Base-by-base conservation (phyloP, 768 basidiomycete genomes). In the Collybia sp. region DNA sequence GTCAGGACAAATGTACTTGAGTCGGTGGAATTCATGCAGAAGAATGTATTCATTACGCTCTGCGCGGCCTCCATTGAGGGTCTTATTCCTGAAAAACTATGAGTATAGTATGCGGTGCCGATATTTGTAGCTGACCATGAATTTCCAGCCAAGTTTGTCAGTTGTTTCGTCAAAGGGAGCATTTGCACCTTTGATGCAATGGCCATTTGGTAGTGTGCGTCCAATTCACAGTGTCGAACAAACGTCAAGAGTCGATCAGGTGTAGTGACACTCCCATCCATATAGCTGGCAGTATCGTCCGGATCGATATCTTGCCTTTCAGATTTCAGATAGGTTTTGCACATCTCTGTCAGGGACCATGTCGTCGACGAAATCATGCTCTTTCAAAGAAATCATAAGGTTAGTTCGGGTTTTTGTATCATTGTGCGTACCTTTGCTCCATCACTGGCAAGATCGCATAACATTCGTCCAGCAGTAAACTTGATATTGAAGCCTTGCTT, bases 41-140 rank as follows among this genome's bases (percentile, higher is more conserved):
- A 99, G 69, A 79, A 99, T 97, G 72, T 94, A 99, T 65, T 98
- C 96, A 64, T 98, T 99, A 19, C 96, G 91, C 58, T 98, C 96
- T 0, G 96, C 96, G 44, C 96, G 92, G 55, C 94, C 96, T 52
- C 95, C 95, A 53, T 93, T 97, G 38, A 99, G 65, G 0, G 96
- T 98, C 58, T 94, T 92, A 67, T 94, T 97, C 94, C 94, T 97
- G 56, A 43, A 31, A 30, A 2, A 38, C 16, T 30, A 19, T 15
- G 12, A 40, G 38, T 44, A 46, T n/a, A 45, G 11, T 30, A 8
- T 43, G 43, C 15, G 10, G 36, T 30, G 13, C 25, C 11, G 30
- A 20, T 25, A 31, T 12, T 18, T 47, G 2, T 2, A 17, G 64
- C 80, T 52, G 59, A 93, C 96, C 96, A 99, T 16, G 92, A 86